Percentiles rank a stretch among this genome's conserved stretches.
Conservation (phyloP, 345 rosid species). For the Geranium brycei region DNA sequence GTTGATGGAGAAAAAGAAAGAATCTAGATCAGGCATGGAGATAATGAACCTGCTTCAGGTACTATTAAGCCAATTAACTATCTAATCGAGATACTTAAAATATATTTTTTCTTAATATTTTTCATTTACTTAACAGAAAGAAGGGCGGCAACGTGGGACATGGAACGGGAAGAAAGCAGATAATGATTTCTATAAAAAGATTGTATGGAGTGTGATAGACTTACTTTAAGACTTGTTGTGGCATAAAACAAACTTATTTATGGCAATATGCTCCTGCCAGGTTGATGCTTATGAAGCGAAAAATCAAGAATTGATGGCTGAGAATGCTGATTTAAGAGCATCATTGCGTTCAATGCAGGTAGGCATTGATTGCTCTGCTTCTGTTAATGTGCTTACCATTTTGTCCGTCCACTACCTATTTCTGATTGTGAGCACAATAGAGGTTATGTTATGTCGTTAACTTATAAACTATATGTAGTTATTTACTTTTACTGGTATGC, state of each 20-base stretch:
- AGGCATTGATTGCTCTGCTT: slow-evolving; percentile 2
- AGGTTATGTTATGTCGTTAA: not conserved
- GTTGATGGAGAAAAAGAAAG: slow-evolving; percentile 97
- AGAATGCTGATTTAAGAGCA: slow-evolving; percentile 82
- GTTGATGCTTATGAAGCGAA: slow-evolving; percentile 92
- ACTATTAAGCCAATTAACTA: not conserved
- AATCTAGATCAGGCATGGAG: slow-evolving; percentile 95
- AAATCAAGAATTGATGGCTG: slow-evolving; percentile 83
- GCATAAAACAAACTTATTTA: not conserved
- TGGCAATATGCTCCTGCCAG: slow-evolving; percentile 22
- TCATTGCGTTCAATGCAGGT: slow-evolving; percentile 89
- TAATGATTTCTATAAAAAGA: slow-evolving; percentile 85
- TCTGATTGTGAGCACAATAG: not conserved
- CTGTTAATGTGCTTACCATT: not conserved
- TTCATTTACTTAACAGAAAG: slow-evolving; percentile 43
- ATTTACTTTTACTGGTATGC: not conserved
- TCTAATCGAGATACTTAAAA: not conserved
- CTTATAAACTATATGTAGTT: too few relatives aligned
- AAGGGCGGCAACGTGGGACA: slow-evolving; percentile 95
- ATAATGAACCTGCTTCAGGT: slow-evolving; percentile 98
- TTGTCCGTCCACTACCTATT: not conserved
- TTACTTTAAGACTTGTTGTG: not conserved
- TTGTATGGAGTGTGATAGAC: slow-evolving; percentile 33
- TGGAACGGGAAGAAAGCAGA: slow-evolving; percentile 99
- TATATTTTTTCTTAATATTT: too few relatives aligned